Base-by-base conservation (phyloP, 1,139 yeast genomes). In the Zygosaccharomyces pseudobailii region DNA sequence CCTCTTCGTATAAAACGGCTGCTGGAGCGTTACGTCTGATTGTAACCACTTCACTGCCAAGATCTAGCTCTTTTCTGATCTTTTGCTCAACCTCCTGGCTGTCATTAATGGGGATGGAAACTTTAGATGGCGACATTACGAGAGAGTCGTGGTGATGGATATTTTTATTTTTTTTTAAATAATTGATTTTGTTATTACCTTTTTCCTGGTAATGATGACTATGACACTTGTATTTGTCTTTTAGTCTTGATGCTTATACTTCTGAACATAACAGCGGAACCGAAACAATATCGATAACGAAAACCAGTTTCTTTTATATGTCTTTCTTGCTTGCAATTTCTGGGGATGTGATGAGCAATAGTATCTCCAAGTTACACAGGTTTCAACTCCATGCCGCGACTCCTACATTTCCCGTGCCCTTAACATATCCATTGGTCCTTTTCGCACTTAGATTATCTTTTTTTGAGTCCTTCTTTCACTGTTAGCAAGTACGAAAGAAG, bases 1-100 rank as follows among this genome's bases (percentile, higher is more conserved):
- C 97, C 69, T 92, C 98, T 71, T 92, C 97, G 73, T 92, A 92
- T 57, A 92, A 78, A 47, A 88, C 79, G 58, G 97, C 95, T 39
- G 92, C 88, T 38, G 97, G 87, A 49, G 97, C 89, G 68, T 92
- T 92, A 76, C 92, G 96, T 70, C 73, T 71, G 47, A 70, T 66
- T 4, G 58, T 61, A 23, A 66, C 56, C 7, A 70, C 71, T 27
- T 66, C 72, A 40, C 62, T 63, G 45, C 63, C 61, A 36, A 71
- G 61, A 40, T 63, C 65, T 33, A 71, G 59, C 47, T 65, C 68
- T 41, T 60, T 49, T 48, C 67, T 63, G 49, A 66, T 64, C 41
- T 55, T 55, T 36, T 57, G 56, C 46, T 62, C 63, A 19, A 58
- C 64, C 24, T 59, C 51, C 8, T 50, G 38, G 10, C 48, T 25